Percentiles rank a stretch among this genome's conserved stretches.
Conservation (phyloP, 805 yeast species). For the Starmerella ratchasimensis region DNA sequence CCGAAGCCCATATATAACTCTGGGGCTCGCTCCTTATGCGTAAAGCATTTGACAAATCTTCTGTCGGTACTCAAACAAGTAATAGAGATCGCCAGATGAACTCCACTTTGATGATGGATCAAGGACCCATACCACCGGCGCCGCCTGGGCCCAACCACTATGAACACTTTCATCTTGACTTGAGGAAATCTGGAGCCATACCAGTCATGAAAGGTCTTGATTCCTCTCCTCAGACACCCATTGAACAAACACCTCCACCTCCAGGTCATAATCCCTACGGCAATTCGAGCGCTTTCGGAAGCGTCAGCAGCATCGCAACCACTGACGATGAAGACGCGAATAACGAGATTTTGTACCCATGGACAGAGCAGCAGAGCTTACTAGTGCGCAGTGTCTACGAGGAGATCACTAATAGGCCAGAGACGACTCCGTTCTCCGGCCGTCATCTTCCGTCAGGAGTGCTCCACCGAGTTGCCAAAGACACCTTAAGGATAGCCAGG, state of each 20-base stretch:
- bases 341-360: constrained; percentile 15
- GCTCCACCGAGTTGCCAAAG: constrained; percentile 44
- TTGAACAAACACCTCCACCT: constrained; percentile 15
- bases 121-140: too few relatives aligned
- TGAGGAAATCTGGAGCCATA: constrained; percentile 2
- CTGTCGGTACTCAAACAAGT: too few relatives aligned
- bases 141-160: too few relatives aligned
- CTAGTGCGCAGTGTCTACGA: constrained; percentile 37
- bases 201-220: constrained; percentile 1
- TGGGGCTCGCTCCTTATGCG: too few relatives aligned
- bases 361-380: constrained; percentile 29
- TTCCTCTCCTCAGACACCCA: constrained; percentile 21
- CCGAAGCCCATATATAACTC: too few relatives aligned
- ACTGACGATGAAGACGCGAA: constrained; percentile 22
- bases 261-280: constrained; percentile 4
- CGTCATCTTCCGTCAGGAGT: constrained; percentile 56
- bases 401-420: constrained; percentile 40
- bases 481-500: constrained; percentile 32
- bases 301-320: constrained; percentile 21
- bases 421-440: constrained; percentile 53
- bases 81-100: too few relatives aligned
- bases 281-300: constrained; percentile 18
- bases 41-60: too few relatives aligned
- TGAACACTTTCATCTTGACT: too few relatives aligned
- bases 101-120: too few relatives aligned